A percentile compares a stretch with the other conserved stretches of the same genome.
phyloP scores from a whole-genome alignment of 805 yeast species.

The Nakazawaea pomicola region DNA sequence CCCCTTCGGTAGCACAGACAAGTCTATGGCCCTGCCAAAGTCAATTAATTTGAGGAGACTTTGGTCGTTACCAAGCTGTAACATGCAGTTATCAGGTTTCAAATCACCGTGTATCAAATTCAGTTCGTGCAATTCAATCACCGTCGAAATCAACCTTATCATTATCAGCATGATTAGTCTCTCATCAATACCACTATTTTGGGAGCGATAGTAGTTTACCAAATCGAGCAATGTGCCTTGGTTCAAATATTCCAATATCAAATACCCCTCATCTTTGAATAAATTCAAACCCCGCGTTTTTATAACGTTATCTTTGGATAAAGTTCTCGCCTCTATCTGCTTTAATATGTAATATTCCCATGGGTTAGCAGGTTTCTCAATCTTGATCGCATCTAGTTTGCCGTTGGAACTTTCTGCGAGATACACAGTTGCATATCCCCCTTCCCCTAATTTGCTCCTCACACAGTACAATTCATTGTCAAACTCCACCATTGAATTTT shows the following conservation, averaged over 20 bases:
- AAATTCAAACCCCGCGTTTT: slow-evolving; percentile 45
- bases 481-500: slow-evolving; percentile 38
- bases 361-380: slow-evolving; percentile 59
- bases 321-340: slow-evolving; percentile 42
- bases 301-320: slow-evolving; percentile 36
- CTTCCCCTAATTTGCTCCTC: slow-evolving; percentile 61
- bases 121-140: slow-evolving; percentile 56
- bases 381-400: slow-evolving; percentile 59
- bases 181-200: slow-evolving; percentile 47
- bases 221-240: slow-evolving; percentile 76
- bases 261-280: slow-evolving; percentile 63
- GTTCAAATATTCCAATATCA: slow-evolving; percentile 55
- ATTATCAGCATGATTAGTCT: slow-evolving; percentile 56
- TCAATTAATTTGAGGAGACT: slow-evolving; percentile 51
- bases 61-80: slow-evolving; percentile 32
- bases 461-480: slow-evolving; percentile 41
- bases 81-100: slow-evolving; percentile 87
- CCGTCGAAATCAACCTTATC: slow-evolving; percentile 53
- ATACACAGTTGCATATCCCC: slow-evolving; percentile 78
- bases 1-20: slow-evolving; percentile 45
- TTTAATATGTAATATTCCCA: slow-evolving; percentile 82
- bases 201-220: slow-evolving; percentile 41
- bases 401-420: slow-evolving; percentile 61
- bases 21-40: slow-evolving; percentile 77
- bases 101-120: slow-evolving; percentile 82